phyloP scores from a whole-genome alignment of 805 yeast species.

The Cyberlindnera suaveolens region DNA sequence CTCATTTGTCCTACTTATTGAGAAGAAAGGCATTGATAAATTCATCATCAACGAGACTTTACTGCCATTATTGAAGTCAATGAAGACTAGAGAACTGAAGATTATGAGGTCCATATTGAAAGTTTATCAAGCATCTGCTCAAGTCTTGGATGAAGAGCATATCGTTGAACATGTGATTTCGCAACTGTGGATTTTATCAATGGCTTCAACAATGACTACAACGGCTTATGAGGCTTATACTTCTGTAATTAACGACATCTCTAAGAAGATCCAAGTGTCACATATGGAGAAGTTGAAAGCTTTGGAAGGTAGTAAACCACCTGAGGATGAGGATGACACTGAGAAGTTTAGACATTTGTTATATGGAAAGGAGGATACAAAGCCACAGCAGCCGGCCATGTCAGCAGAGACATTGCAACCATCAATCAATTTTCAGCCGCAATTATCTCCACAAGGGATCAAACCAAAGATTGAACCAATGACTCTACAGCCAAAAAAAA shows the following conservation, averaged over 20 bases:
- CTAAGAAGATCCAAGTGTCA: conserved; percentile 37
- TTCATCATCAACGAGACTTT: conserved; percentile 69
- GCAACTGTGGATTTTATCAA: conserved; percentile 42
- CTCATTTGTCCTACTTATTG: conserved; percentile 53
- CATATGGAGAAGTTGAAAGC: conserved; percentile 30
- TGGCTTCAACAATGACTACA: conserved; percentile 37
- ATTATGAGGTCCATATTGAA: conserved; percentile 46
- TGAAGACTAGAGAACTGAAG: conserved; percentile 71
- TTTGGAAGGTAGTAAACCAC: conserved; percentile 20
- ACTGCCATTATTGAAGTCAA: conserved; percentile 67
- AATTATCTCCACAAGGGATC: conserved; percentile 6
- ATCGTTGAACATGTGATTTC: conserved; percentile 53
- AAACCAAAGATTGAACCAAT: conserved; percentile 18
- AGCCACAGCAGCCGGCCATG: background rate
- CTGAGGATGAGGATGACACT: conserved; percentile 20
- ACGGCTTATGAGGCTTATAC: conserved; percentile 36
- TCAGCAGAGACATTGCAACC: conserved; percentile 19
- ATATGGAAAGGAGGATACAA: conserved; percentile 13
- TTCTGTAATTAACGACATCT: conserved; percentile 33
- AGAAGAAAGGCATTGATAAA: conserved; percentile 59
- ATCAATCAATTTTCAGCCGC: background rate
- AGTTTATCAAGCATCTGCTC: conserved; percentile 32
- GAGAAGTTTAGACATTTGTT: conserved; percentile 17
- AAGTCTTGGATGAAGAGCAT: conserved; percentile 40
- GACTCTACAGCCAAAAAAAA: conserved; percentile 12